These are phyloP conservation scores for Tricholoma sp. DNA, from an alignment of 768 basidiomycete species.

Conservation along the genomic window DNA sequence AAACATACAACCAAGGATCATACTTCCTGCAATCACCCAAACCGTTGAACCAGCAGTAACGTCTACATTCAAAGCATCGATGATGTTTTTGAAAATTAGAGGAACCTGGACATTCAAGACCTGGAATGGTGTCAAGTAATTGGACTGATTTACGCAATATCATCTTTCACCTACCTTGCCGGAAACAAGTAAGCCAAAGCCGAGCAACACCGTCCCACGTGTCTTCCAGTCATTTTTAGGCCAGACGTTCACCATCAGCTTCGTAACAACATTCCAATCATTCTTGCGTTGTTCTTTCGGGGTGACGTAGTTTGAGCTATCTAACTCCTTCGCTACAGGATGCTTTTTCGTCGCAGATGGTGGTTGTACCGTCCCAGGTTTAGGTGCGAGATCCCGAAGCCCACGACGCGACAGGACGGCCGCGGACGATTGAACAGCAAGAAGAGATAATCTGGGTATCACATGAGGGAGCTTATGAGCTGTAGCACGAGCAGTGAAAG, in stretches of 20 bases:
- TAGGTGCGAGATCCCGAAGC: slow-evolving; percentile 15
- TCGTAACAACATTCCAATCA: slow-evolving; percentile 86
- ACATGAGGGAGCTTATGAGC: background rate
- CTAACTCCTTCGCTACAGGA: slow-evolving; percentile 1
- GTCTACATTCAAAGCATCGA: slow-evolving; percentile 86
- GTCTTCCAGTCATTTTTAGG: slow-evolving; percentile 82
- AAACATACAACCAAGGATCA: slow-evolving; percentile 85
- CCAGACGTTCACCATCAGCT: slow-evolving; percentile 89
- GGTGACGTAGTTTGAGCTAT: slow-evolving; percentile 21
- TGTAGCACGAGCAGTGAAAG: background rate
- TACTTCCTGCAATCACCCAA: slow-evolving; percentile 87
- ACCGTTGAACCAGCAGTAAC: slow-evolving; percentile 72
- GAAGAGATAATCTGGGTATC: background rate
- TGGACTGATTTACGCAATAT: background rate
- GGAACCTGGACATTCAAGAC: slow-evolving; percentile 98
- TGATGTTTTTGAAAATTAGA: slow-evolving; percentile 85
- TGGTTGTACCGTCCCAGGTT: slow-evolving; percentile 6
- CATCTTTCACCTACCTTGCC: slow-evolving; percentile 63
- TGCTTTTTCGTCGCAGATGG: background rate
- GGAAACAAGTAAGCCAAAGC: slow-evolving; percentile 71
- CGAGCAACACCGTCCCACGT: slow-evolving; percentile 75
- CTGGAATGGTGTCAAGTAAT: slow-evolving; percentile 30
- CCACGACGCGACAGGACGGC: slow-evolving; percentile 3
- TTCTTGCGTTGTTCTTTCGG: slow-evolving; percentile 53
- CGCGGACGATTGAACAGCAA: background rate